phyloP scores from a whole-genome alignment of 768 basidiomycete species.

The Pleurotus pulmonarius region DNA sequence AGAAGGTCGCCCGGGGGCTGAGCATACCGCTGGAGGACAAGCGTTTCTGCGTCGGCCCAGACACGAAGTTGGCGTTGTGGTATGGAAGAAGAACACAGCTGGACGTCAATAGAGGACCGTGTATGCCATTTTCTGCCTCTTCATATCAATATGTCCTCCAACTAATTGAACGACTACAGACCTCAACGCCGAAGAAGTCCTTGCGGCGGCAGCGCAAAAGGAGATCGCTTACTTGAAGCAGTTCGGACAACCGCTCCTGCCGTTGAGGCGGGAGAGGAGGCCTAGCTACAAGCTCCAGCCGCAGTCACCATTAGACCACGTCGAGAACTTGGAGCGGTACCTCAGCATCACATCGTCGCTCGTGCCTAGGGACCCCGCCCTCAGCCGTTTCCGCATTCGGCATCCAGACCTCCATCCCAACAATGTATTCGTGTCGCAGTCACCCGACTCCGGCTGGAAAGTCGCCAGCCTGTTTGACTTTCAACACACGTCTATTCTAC shows the following conservation, averaged over 20 bases:
- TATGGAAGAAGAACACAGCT: constrained; percentile 19
- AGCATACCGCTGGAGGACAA: constrained; percentile 23
- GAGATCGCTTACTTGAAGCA: constrained; percentile 25
- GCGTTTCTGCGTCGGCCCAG: constrained; percentile 30
- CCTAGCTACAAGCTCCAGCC: constrained; percentile 22
- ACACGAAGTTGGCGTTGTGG: constrained; percentile 20
- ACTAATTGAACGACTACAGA: constrained; percentile 16
- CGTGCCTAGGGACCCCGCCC: constrained; percentile 17
- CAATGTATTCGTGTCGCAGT: constrained; percentile 22
- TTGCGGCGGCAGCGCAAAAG: constrained; percentile 22
- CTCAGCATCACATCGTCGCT: constrained; percentile 24
- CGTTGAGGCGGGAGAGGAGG: constrained; percentile 21
- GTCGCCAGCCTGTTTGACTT: constrained; percentile 24
- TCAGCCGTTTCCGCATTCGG: constrained; percentile 25
- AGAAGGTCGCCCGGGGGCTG: constrained; percentile 24
- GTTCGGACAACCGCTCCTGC: constrained; percentile 24
- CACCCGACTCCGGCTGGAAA: constrained; percentile 11
- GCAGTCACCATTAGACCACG: constrained; percentile 26
- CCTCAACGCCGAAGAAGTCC: constrained; percentile 19
- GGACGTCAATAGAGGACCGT: constrained; percentile 18
- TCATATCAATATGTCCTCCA: constrained; percentile 11
- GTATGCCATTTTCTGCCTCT: constrained; percentile 17
- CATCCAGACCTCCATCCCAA: constrained; percentile 22
- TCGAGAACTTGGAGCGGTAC: constrained; percentile 24
- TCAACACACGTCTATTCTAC: constrained; percentile 27